Base-by-base conservation (phyloP, 805 yeast genomes). In the Myxozyma neotropica region DNA sequence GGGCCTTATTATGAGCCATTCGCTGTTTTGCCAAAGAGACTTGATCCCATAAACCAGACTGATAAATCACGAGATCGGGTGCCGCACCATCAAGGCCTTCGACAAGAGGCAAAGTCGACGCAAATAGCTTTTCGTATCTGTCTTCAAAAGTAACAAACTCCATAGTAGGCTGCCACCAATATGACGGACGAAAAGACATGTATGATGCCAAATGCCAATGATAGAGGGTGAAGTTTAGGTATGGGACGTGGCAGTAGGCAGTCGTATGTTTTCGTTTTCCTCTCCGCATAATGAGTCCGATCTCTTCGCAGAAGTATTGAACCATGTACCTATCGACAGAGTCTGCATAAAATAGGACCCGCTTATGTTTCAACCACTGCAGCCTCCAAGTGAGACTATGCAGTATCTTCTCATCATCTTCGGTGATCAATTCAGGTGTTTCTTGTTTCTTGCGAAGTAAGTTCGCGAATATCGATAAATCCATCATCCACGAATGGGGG, bases 171-270 rank as follows among this genome's bases (percentile, higher is more conserved):
- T 62, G 56, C 66, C 66, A 63, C 59, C 58, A 63, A 57, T 65
- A 61, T n/a, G 36, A 4, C 2, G 65, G 62, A 10, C 61, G 64
- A n/a, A 24, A 31, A 8, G 61, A 36, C 46, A 35, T 53, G 46
- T 53, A 29, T 4, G 61, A 56, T 23, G 66, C 57, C n/a, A 61
- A 36, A 33, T 63, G 66, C 66, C 66, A 63, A 44, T 56, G 62
- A 49, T 19, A 47, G 39, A 63, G 26, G 4, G 66, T 63, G 48
- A 60, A 39, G 40, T 63, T 63, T 23, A 63, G 54, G 23, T 19
- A 26, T 5, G 61, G 65, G 27, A 63, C 35, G 15, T 31, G 6
- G 57, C 66, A 63, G 35, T 38, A 24, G 17, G 47, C 40, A 5
- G 62, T 58, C 2, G 65, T 59, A 53, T 63, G 66, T 21, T 15